Conservation (phyloP, 2,329 filamentous ascomycete species). For the Mycosphaerella sp. region DNA sequence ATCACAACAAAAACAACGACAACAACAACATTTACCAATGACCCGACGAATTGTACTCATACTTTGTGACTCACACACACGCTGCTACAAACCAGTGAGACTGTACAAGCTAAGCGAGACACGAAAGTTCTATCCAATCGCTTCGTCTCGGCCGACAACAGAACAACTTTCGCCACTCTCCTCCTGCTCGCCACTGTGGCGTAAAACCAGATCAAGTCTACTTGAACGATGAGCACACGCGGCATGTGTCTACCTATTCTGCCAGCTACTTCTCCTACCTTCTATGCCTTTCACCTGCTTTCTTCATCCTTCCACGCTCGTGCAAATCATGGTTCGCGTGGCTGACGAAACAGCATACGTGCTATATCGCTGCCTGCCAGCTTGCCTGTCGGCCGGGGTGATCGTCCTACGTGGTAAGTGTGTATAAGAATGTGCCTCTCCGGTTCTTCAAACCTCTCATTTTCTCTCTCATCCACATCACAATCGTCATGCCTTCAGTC, state of each 20-base stretch:
- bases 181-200: conserved; percentile 10
- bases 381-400: conserved; percentile 9
- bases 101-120: not conserved
- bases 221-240: conserved; percentile 9
- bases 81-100: not conserved
- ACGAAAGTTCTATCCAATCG: not conserved
- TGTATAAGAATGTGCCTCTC: conserved; percentile 8
- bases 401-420: not conserved
- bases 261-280: not conserved
- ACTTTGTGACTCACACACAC: not conserved
- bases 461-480: conserved; percentile 12
- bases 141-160: conserved; percentile 5
- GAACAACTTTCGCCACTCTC: conserved; percentile 2
- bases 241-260: conserved; percentile 14
- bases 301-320: conserved; percentile 1
- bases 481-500: conserved; percentile 45
- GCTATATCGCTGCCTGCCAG: conserved; percentile 13
- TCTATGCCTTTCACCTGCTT: conserved; percentile 10
- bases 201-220: conserved; percentile 6
- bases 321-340: conserved; percentile 1
- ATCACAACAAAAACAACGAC: not conserved
- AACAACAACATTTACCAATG: not conserved
- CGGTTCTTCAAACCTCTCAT: not conserved
- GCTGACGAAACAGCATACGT: conserved; percentile 15
- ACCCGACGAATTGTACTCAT: not conserved